Conservation (phyloP, 2,329 filamentous ascomycete genomes). For the Parascedosporium putredinis region DNA sequence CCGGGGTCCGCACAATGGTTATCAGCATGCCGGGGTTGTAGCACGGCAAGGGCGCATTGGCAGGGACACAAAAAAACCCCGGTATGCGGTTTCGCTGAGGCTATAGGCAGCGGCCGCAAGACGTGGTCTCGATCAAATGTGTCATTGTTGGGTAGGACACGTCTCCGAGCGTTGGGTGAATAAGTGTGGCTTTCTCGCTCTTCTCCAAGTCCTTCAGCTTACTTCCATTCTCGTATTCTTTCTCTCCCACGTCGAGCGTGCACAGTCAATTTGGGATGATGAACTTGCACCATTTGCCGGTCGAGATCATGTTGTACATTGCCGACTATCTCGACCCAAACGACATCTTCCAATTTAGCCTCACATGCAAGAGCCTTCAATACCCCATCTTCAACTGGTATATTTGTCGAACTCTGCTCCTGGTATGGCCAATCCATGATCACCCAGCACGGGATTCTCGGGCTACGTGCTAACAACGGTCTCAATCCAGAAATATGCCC, state of each 20-base stretch:
- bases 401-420: background rate
- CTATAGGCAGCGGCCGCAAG: too few relatives aligned
- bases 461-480: background rate
- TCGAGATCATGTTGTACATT: conserved; percentile 4
- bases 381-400: background rate
- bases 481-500: background rate
- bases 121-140: too few relatives aligned
- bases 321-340: background rate
- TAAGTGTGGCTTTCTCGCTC: background rate
- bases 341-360: conserved; percentile 1
- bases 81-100: too few relatives aligned
- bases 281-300: background rate
- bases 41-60: too few relatives aligned
- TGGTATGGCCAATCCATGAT: background rate
- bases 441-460: too few relatives aligned
- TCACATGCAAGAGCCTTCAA: background rate
- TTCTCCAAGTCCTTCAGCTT: background rate
- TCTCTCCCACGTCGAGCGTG: background rate
- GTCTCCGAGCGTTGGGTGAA: background rate
- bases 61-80: too few relatives aligned
- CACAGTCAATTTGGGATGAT: conserved; percentile 3
- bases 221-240: background rate
- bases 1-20: background rate
- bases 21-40: too few relatives aligned
- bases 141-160: background rate